These are phyloP conservation scores for Globisporangium nodosum DNA, from an alignment of 352 stramenopile genomes.

Conservation along the genomic window DNA sequence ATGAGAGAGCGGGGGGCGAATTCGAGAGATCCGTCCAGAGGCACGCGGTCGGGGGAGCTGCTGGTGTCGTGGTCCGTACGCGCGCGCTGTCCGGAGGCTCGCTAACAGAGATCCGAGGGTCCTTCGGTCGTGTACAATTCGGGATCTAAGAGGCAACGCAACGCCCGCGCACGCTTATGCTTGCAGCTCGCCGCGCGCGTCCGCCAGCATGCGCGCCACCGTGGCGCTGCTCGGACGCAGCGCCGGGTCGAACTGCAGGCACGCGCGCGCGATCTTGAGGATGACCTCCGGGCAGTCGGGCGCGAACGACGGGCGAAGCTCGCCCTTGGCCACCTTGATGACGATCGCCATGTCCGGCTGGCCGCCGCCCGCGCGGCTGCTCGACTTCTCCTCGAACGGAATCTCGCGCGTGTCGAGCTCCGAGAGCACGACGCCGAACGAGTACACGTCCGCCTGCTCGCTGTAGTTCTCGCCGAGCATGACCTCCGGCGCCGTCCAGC, in stretches of 20 bases:
- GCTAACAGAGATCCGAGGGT: not conserved
- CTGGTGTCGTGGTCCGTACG: no score
- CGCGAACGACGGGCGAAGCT: constrained; percentile 72
- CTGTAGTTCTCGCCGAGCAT: constrained; percentile 87
- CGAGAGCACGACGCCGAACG: constrained; percentile 83
- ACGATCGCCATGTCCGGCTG: constrained; percentile 81
- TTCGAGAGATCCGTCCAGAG: not conserved
- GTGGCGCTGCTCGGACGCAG: constrained; percentile 64
- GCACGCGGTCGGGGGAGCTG: no score
- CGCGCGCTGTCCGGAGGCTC: not conserved
- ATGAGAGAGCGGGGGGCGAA: not conserved
- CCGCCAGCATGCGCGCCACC: constrained; percentile 76
- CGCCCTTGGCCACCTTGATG: constrained; percentile 71
- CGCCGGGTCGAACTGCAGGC: constrained; percentile 79
- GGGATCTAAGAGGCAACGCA: not conserved
- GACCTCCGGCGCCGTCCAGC: constrained; percentile 84
- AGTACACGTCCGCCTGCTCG: constrained; percentile 85
- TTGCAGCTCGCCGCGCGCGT: constrained; percentile 60
- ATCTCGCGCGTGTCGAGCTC: constrained; percentile 86
- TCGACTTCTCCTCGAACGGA: constrained; percentile 83
- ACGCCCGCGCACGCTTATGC: not conserved
- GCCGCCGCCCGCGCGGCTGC: constrained; percentile 42
- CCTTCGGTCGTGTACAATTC: constrained; percentile 10
- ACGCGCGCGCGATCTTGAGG: constrained; percentile 70
- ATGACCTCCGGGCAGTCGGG: constrained; percentile 37